Evolutionary conservation across 345 rosid species (phyloP).

Genomic region (Rubroshorea leprosula): DNA sequence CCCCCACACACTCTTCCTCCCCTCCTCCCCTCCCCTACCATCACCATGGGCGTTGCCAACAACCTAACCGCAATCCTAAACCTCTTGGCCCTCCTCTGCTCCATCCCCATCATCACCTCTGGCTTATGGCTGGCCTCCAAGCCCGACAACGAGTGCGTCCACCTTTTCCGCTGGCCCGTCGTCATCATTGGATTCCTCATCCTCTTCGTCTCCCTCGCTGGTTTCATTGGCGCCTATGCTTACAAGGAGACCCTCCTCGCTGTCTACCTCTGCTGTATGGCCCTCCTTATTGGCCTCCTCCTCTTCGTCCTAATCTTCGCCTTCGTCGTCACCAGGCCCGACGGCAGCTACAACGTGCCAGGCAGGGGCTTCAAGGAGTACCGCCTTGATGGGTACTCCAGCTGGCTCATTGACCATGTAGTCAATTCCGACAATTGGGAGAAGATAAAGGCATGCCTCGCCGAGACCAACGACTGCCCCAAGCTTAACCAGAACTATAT

Average conservation of each 20-base stretch:
- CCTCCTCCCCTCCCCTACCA: not conserved
- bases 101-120: constrained; percentile 78
- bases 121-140: constrained; percentile 90
- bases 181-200: constrained; percentile 71
- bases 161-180: constrained; percentile 76
- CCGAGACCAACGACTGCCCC: constrained; percentile 59
- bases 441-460: constrained; percentile 62
- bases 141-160: constrained; percentile 76
- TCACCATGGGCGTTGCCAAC: constrained; percentile 75
- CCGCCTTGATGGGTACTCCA: constrained; percentile 57
- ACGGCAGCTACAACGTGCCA: constrained; percentile 59
- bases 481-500: constrained; percentile 45
- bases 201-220: constrained; percentile 76
- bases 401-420: constrained; percentile 64
- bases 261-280: constrained; percentile 85
- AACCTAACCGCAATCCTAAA: constrained; percentile 83
- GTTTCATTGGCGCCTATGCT: constrained; percentile 85
- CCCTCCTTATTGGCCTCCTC: constrained; percentile 65
- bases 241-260: constrained; percentile 80
- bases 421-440: constrained; percentile 59
- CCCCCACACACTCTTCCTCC: not conserved
- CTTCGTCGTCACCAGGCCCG: constrained; percentile 69
- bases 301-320: constrained; percentile 66
- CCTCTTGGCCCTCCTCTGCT: constrained; percentile 75
- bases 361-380: constrained; percentile 68